Percentiles rank a stretch among this genome's conserved stretches.
phyloP scores from a whole-genome alignment of 345 rosid species.

The Reutealis trisperma region DNA sequence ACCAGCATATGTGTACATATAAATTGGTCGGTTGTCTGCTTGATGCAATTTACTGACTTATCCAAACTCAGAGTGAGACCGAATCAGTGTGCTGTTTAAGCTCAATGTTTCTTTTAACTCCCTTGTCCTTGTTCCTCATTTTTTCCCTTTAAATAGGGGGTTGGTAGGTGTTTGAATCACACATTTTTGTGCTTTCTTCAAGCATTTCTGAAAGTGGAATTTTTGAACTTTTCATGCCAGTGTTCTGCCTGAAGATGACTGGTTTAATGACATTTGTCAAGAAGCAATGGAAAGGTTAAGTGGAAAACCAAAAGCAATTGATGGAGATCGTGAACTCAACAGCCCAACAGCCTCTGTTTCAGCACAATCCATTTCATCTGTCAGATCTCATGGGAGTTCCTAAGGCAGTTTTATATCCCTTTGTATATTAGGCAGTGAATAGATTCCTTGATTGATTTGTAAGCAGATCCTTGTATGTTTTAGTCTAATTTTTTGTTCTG shows the following conservation, averaged over 20 bases:
- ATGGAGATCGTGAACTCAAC: slow-evolving; percentile 70
- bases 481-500: background rate
- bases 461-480: slow-evolving; percentile 17
- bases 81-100: background rate
- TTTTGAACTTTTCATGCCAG: slow-evolving; percentile 41
- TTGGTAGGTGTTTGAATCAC: background rate
- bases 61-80: too few species aligned
- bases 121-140: background rate
- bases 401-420: slow-evolving; percentile 27
- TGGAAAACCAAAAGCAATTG: slow-evolving; percentile 73
- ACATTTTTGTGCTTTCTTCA: background rate
- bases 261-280: slow-evolving; percentile 83
- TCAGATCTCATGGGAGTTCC: slow-evolving; percentile 86
- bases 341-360: slow-evolving; percentile 99
- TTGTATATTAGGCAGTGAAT: slow-evolving; percentile 42
- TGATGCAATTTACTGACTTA: too few species aligned
- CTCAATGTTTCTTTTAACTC: background rate
- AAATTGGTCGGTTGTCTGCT: too few species aligned
- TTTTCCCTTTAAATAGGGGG: too few species aligned
- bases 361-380: slow-evolving; percentile 92
- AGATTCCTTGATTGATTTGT: slow-evolving; percentile 10
- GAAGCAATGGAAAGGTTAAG: slow-evolving; percentile 86
- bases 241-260: slow-evolving; percentile 81
- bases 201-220: background rate
- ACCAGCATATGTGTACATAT: too few species aligned